Conservation (phyloP, 371 early-diverging fungal genomes). For the Syncephalastrum contaminatum region DNA sequence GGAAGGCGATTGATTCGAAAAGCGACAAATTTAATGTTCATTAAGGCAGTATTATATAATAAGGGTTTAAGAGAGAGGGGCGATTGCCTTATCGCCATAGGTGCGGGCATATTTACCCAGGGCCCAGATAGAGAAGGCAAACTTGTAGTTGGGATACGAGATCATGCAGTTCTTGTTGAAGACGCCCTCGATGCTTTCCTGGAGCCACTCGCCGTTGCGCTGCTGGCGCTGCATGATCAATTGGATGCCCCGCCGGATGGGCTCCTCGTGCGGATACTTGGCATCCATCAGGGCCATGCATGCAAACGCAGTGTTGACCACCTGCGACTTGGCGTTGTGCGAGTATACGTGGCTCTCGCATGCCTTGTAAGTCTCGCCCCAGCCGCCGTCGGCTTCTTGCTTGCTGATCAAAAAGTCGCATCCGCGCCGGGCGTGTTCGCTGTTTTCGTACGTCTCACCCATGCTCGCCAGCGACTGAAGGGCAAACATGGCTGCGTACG, state of each 20-base stretch:
- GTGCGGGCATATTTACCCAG: conserved; percentile 82
- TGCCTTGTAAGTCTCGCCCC: conserved; percentile 95
- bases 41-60: no score
- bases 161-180: conserved; percentile 95
- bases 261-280: conserved; percentile 73
- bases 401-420: conserved; percentile 89
- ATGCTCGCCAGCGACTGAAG: conserved; percentile 84
- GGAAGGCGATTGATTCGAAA: no score
- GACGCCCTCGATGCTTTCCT: conserved; percentile 96
- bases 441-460: conserved; percentile 80
- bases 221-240: conserved; percentile 86
- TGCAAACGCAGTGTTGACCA: conserved; percentile 92
- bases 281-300: conserved; percentile 88
- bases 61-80: not conserved
- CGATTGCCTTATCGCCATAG: conserved; percentile 52
- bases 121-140: conserved; percentile 94
- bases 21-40: no score
- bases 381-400: conserved; percentile 92
- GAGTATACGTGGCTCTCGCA: conserved; percentile 72
- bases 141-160: conserved; percentile 96
- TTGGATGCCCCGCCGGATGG: conserved; percentile 77
- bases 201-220: conserved; percentile 91
- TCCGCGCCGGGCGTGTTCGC: conserved; percentile 41
- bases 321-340: conserved; percentile 76
- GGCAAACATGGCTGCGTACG: conserved; percentile 96